Conservation (phyloP, 352 stramenopile species). For the Phytopythium litorale region DNA sequence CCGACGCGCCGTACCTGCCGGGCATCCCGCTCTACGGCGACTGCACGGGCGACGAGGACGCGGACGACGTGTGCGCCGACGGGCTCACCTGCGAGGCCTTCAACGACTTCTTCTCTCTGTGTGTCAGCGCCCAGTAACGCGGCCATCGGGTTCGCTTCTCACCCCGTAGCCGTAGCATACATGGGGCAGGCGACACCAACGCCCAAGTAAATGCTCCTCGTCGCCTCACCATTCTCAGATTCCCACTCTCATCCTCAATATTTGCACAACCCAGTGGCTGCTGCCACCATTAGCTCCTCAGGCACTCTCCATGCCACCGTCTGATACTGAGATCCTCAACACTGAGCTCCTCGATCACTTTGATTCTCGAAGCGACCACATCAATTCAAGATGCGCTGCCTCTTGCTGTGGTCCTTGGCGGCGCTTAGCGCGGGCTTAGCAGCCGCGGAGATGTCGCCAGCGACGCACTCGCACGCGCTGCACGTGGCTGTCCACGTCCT, state of each 20-base stretch:
- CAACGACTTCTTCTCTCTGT: constrained; percentile 35
- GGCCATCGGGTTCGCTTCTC: not conserved
- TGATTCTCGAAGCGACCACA: not conserved
- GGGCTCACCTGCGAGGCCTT: constrained; percentile 35
- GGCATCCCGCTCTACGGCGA: constrained; percentile 39
- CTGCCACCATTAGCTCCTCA: not conserved
- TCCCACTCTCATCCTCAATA: not conserved
- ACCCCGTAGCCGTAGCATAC: not conserved
- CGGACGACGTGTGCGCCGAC: constrained; percentile 18
- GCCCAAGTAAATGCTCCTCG: not conserved
- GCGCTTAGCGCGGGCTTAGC: not conserved
- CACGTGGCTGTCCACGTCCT: constrained; percentile 1
- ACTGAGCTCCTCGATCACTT: not conserved
- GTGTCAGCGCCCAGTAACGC: constrained; percentile 14
- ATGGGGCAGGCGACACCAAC: not conserved
- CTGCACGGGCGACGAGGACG: constrained; percentile 22
- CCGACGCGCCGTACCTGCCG: constrained; percentile 34
- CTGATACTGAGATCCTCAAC: not conserved
- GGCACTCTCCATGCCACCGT: not conserved
- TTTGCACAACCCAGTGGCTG: not conserved
- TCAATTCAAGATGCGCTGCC: not conserved
- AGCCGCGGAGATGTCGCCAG: not conserved
- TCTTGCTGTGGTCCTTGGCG: not conserved
- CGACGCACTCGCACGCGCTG: not conserved
- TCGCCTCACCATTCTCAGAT: not conserved